These are phyloP conservation scores for Eustoma russellianum DNA, from an alignment of 257 asterid species.

Conservation along the genomic window DNA sequence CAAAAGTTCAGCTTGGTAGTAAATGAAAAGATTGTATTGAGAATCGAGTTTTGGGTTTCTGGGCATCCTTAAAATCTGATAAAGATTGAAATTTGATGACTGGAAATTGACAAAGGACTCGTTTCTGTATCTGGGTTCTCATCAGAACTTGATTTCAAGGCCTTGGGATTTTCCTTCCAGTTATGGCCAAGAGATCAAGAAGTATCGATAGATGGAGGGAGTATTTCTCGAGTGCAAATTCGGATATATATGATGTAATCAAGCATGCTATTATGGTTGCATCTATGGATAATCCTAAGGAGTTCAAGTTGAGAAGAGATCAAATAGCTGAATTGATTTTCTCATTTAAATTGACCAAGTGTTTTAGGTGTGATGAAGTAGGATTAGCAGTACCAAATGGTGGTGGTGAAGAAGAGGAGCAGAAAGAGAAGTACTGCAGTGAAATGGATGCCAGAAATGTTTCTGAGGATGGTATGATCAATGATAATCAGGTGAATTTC, in stretches of 20 bases:
- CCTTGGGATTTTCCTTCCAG: conserved; percentile 10
- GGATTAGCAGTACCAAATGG: conserved; percentile 49
- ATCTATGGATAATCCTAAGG: conserved; percentile 70
- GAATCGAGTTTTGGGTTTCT: conserved; percentile 7
- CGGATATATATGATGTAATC: conserved; percentile 60
- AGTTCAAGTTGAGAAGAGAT: conserved; percentile 73
- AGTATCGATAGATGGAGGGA: conserved; percentile 80
- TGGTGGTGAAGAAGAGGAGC: conserved; percentile 23
- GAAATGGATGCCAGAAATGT: conserved; percentile 19
- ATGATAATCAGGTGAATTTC: conserved; percentile 55
- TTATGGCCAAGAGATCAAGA: conserved; percentile 49
- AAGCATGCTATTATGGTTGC: conserved; percentile 75
- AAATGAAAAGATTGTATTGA: conserved; percentile 10
- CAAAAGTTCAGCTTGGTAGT: conserved; percentile 7
- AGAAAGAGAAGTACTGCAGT: conserved; percentile 31
- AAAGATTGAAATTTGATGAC: conserved; percentile 26
- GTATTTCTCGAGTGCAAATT: conserved; percentile 59
- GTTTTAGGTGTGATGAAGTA: conserved; percentile 64
- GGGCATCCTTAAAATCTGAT: conserved; percentile 23
- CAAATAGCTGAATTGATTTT: conserved; percentile 77
- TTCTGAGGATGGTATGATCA: conserved; percentile 38
- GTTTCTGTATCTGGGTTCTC: conserved; percentile 16
- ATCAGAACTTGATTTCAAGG: conserved; percentile 12
- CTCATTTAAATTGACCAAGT: conserved; percentile 57
- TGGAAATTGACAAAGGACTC: conserved; percentile 19